phyloP scores from a whole-genome alignment of 148 eudicot species.

The Amaranthus cruentus region DNA sequence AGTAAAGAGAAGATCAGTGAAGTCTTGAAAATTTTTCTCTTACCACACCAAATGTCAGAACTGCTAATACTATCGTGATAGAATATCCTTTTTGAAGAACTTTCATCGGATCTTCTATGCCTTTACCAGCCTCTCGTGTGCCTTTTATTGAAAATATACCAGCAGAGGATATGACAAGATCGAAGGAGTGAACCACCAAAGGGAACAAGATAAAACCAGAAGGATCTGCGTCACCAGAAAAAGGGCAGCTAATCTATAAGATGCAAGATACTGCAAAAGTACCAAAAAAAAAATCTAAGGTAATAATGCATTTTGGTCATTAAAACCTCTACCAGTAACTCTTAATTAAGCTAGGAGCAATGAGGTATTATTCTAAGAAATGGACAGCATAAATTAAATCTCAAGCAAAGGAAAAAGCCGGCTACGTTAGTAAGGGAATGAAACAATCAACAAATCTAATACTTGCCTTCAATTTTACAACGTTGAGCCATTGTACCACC shows the following conservation, averaged over 20 bases:
- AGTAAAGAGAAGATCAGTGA: neutral
- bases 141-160: conserved; percentile 90
- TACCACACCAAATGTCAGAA: conserved; percentile 89
- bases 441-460: neutral
- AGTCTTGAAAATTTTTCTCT: conserved; percentile 14
- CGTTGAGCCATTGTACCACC: conserved; percentile 97
- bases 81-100: conserved; percentile 96
- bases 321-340: neutral
- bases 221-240: conserved; percentile 66
- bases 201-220: conserved; percentile 98
- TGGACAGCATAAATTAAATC: neutral
- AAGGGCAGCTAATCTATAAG: conserved; percentile 4
- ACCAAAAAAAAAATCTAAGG: neutral
- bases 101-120: conserved; percentile 83
- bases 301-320: neutral
- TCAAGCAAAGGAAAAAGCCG: neutral
- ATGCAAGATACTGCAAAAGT: conserved; percentile 3
- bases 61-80: conserved; percentile 76
- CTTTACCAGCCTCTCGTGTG: conserved; percentile 63
- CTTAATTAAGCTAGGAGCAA: neutral
- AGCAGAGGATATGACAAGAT: conserved; percentile 83
- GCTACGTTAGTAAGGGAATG: conserved; percentile 1
- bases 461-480: conserved; percentile 90
- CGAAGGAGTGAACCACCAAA: conserved; percentile 94
- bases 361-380: neutral